phyloP scores from a whole-genome alignment of 345 rosid species.

The Adansonia digitata region DNA sequence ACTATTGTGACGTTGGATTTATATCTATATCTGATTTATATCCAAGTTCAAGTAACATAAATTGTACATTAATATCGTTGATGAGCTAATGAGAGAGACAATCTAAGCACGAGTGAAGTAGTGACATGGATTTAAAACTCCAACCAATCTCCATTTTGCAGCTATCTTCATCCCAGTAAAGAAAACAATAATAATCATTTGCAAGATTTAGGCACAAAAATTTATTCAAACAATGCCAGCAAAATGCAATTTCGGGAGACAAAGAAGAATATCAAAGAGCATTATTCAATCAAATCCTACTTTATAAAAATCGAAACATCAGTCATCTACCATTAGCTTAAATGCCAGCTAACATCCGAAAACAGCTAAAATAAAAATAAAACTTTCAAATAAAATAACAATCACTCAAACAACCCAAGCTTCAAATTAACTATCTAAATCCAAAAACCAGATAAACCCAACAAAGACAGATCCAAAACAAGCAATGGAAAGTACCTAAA shows the following conservation, averaged over 20 bases:
- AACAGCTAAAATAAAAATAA: neutral
- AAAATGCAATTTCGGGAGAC: neutral
- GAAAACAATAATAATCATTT: neutral
- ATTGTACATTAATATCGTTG: neutral
- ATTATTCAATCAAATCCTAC: neutral
- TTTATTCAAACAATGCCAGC: neutral
- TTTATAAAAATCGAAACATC: neutral
- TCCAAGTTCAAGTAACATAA: too few relatives aligned
- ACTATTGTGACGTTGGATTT: too few relatives aligned
- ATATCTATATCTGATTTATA: too few relatives aligned
- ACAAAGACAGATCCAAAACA: conserved; percentile 5
- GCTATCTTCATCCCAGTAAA: neutral
- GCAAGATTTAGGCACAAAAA: neutral
- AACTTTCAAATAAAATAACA: neutral
- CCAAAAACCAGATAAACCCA: neutral
- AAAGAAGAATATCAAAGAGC: neutral
- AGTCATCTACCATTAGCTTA: neutral
- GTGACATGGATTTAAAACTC: neutral
- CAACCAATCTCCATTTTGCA: neutral
- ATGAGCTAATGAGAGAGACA: neutral
- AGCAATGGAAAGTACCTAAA: conserved; percentile 6
- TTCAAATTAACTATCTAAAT: neutral
- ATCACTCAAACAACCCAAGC: neutral
- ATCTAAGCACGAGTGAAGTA: neutral
- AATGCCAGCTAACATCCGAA: neutral